These are phyloP conservation scores for Boletellus dicymbophilus DNA, from an alignment of 1,284 basidiomycete species.

Conservation along the genomic window DNA sequence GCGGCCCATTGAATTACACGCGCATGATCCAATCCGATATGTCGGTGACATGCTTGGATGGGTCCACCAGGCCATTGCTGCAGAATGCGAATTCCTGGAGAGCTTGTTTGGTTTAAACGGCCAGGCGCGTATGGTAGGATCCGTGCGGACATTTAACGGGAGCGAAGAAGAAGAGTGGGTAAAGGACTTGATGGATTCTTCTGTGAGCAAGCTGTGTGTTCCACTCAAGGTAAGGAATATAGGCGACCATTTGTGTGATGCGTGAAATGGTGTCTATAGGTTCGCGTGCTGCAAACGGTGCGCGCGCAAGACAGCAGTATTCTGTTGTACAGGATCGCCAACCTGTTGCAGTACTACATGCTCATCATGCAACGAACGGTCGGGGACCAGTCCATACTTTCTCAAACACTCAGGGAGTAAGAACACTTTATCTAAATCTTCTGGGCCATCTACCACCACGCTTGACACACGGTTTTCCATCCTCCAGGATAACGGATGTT, in stretches of 20 bases:
- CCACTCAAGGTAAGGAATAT: conserved; percentile 72
- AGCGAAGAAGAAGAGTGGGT: conserved; percentile 81
- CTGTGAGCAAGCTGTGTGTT: conserved; percentile 82
- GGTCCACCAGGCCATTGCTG: conserved; percentile 96
- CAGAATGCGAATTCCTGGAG: conserved; percentile 92
- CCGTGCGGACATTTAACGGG: conserved; percentile 56
- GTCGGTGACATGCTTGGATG: conserved; percentile 99
- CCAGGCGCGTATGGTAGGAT: conserved; percentile 70
- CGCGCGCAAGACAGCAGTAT: conserved; percentile 93
- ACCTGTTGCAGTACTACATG: conserved; percentile 93
- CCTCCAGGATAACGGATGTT: conserved; percentile 70
- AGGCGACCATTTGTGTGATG: not conserved
- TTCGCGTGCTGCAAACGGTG: conserved; percentile 90
- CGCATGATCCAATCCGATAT: conserved; percentile 95
- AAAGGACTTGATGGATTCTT: conserved; percentile 80
- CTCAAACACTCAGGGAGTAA: conserved; percentile 80
- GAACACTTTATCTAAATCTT: conserved; percentile 30
- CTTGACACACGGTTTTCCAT: not conserved
- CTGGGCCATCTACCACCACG: not conserved
- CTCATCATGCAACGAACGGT: conserved; percentile 93
- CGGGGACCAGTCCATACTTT: conserved; percentile 78
- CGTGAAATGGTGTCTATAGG: conserved; percentile 40
- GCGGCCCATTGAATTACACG: conserved; percentile 95
- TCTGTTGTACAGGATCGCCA: conserved; percentile 88
- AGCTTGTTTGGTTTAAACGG: conserved; percentile 71